Percentiles rank a stretch among this genome's conserved stretches.
Evolutionary conservation across 2,329 filamentous ascomycete species (phyloP).

Genomic region (Aspergillus persii): DNA sequence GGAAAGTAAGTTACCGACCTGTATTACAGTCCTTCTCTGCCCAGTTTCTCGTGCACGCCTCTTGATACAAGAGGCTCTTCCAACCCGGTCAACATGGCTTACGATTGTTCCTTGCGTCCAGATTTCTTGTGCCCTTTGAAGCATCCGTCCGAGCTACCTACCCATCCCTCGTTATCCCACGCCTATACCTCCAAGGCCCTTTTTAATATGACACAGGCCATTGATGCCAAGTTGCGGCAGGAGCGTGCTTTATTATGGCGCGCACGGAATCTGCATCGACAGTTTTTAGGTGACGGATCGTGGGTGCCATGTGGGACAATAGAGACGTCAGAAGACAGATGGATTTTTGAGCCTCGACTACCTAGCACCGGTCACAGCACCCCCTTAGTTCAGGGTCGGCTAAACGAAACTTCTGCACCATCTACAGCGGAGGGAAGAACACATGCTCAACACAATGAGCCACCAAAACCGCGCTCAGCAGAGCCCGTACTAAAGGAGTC

Average conservation of each 20-base stretch:
- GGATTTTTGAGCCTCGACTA: slow-evolving; percentile 44
- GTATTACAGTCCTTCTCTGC: neutral
- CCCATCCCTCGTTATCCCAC: slow-evolving; percentile 58
- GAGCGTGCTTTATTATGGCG: slow-evolving; percentile 57
- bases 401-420: slow-evolving; percentile 15
- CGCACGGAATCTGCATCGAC: slow-evolving; percentile 57
- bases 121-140: slow-evolving; percentile 61
- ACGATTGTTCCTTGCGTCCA: slow-evolving; percentile 24
- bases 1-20: slow-evolving; percentile 48
- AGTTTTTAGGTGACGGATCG: slow-evolving; percentile 59
- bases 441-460: slow-evolving; percentile 9
- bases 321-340: slow-evolving; percentile 51
- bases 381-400: slow-evolving; percentile 14
- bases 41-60: neutral
- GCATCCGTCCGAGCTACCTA: slow-evolving; percentile 58
- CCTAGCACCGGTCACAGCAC: slow-evolving; percentile 16
- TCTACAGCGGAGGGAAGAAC: slow-evolving; percentile 6
- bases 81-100: neutral
- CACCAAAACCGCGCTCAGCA: slow-evolving; percentile 9
- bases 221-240: slow-evolving; percentile 56
- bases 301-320: slow-evolving; percentile 58
- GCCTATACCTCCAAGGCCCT: slow-evolving; percentile 60
- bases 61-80: no score
- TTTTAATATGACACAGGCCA: slow-evolving; percentile 55
- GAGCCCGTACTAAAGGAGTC: slow-evolving; percentile 10